Conservation (phyloP, 495 filamentous ascomycete species). For the Cercophora newfieldiana region DNA sequence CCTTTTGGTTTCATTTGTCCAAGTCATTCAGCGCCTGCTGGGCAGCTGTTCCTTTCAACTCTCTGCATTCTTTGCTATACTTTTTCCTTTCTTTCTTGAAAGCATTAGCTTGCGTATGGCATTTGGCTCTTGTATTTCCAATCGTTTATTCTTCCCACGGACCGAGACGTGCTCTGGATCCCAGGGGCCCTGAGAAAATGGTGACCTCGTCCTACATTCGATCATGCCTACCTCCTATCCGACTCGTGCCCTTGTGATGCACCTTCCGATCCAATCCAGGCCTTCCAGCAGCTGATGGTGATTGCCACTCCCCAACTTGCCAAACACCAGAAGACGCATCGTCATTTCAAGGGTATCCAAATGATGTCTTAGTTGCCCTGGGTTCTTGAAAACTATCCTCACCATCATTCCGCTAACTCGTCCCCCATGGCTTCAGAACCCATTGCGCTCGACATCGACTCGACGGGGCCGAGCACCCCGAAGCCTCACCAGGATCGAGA, state of each 20-base stretch:
- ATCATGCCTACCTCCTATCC: too few species aligned
- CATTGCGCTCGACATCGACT: neutral
- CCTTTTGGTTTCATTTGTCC: neutral
- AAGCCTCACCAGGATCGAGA: slow-evolving; percentile 4
- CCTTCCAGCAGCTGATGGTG: neutral
- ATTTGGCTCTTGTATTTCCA: neutral
- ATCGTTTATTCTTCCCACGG: too few species aligned
- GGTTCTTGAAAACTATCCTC: neutral
- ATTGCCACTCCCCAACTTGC: neutral
- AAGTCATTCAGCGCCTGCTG: neutral
- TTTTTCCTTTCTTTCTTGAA: neutral
- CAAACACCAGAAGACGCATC: neutral
- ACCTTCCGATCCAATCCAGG: too few species aligned
- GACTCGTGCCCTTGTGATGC: too few species aligned
- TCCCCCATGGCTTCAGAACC: neutral
- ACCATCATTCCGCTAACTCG: neutral
- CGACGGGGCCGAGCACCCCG: neutral
- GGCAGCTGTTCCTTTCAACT: neutral
- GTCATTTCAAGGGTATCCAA: neutral
- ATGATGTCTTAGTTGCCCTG: neutral
- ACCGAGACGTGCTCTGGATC: too few species aligned
- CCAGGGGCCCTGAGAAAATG: too few species aligned
- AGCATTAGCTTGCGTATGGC: neutral
- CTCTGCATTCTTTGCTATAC: neutral
- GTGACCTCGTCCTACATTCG: too few species aligned